phyloP scores from a whole-genome alignment of 1,284 basidiomycete genomes.

The Melanopsichium pennsylvanicum region DNA sequence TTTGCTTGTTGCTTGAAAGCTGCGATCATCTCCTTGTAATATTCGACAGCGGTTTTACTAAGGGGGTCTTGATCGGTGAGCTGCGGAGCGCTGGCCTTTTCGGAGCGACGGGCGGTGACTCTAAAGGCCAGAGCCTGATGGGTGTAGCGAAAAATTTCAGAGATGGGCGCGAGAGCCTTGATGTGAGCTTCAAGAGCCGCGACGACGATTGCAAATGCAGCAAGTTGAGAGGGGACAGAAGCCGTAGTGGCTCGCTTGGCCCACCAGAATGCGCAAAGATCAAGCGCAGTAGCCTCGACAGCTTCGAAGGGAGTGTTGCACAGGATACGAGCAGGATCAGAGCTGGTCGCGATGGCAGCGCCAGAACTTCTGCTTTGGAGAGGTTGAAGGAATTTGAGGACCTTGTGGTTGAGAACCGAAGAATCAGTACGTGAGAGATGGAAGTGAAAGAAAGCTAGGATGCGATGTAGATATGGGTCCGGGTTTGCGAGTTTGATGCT shows the following conservation, averaged over 20 bases:
- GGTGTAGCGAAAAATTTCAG: slow-evolving; percentile 19
- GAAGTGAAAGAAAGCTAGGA: slow-evolving; percentile 25
- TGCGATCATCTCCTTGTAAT: slow-evolving; percentile 12
- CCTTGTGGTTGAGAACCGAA: not conserved
- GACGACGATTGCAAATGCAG: slow-evolving; percentile 27
- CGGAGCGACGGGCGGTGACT: not conserved
- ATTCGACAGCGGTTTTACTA: slow-evolving; percentile 8
- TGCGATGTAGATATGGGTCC: slow-evolving; percentile 15
- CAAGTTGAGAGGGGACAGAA: not conserved
- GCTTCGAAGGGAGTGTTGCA: slow-evolving; percentile 13
- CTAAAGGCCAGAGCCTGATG: slow-evolving; percentile 13
- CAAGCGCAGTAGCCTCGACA: slow-evolving; percentile 28
- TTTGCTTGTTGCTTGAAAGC: slow-evolving; percentile 5
- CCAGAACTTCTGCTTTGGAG: not conserved
- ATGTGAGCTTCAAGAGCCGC: slow-evolving; percentile 29
- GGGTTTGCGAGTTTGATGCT: slow-evolving; percentile 24
- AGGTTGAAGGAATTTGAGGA: slow-evolving; percentile 15
- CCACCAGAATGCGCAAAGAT: slow-evolving; percentile 40
- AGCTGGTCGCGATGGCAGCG: not conserved
- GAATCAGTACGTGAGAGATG: not conserved
- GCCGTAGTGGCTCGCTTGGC: not conserved
- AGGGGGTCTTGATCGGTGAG: not conserved
- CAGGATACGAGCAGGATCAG: not conserved
- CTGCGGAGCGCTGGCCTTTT: too few relatives aligned
- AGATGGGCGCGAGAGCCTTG: slow-evolving; percentile 9